These are phyloP conservation scores for Abortiporus biennis DNA, from an alignment of 1,284 basidiomycete genomes.

Conservation along the genomic window DNA sequence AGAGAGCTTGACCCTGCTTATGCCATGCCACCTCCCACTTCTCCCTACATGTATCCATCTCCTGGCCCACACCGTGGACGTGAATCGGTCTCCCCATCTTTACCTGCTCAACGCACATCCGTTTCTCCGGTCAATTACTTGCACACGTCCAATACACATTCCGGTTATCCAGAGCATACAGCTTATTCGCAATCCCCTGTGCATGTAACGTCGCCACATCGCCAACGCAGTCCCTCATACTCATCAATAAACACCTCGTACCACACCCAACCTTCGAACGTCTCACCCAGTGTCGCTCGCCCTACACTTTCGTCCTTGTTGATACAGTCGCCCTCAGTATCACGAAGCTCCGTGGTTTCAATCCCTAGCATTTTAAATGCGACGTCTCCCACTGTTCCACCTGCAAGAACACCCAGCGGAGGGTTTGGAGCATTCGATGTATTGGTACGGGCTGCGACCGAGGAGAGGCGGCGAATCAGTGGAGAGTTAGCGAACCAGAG, in stretches of 20 bases:
- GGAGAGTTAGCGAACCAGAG: conserved; percentile 18
- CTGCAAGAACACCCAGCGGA: conserved; percentile 17
- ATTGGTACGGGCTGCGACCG: conserved; percentile 48
- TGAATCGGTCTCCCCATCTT: too few species aligned
- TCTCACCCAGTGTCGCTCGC: conserved; percentile 7
- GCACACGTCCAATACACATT: too few species aligned
- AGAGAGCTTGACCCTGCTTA: too few species aligned
- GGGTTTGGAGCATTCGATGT: conserved; percentile 36
- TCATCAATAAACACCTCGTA: conserved; percentile 1
- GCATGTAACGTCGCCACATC: too few species aligned
- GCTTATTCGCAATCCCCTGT: conserved; percentile 1
- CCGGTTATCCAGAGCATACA: too few species aligned
- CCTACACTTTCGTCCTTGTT: conserved; percentile 10
- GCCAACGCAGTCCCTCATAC: conserved; percentile 2
- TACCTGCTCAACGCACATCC: too few species aligned
- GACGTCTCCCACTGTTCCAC: conserved; percentile 18
- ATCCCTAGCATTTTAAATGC: conserved; percentile 20
- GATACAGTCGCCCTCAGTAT: conserved; percentile 10
- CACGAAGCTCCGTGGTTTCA: conserved; percentile 15
- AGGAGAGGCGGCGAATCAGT: conserved; percentile 41
- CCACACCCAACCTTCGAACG: conserved; percentile 3
- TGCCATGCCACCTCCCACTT: too few species aligned
- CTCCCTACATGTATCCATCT: too few species aligned
- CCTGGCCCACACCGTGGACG: too few species aligned
- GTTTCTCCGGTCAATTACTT: too few species aligned